These are phyloP conservation scores for Colletotrichum sp. DNA, from an alignment of 2,329 filamentous ascomycete genomes.

Conservation along the genomic window DNA sequence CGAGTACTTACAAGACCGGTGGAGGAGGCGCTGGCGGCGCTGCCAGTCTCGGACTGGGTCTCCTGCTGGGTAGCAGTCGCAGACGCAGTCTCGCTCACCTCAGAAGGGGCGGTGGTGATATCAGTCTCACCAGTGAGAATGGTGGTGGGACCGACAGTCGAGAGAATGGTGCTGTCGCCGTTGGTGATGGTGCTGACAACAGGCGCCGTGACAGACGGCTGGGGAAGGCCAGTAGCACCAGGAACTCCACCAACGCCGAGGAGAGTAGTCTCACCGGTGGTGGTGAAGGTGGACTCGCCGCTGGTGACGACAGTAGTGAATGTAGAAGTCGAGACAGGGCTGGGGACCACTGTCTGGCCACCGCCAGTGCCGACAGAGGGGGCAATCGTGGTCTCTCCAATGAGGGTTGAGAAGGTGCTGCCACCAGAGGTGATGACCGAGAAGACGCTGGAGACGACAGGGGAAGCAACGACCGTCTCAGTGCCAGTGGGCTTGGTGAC, in stretches of 20 bases:
- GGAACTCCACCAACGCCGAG: constrained; percentile 18
- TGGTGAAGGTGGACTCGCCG: constrained; percentile 26
- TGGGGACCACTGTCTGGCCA: constrained; percentile 1
- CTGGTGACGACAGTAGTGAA: constrained; percentile 27
- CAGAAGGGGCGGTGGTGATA: constrained; percentile 23
- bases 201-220: constrained; percentile 13
- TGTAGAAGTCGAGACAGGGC: constrained; percentile 38
- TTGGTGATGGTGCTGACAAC: constrained; percentile 18
- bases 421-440: constrained; percentile 33
- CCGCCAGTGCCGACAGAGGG: background rate
- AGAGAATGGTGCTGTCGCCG: constrained; percentile 1
- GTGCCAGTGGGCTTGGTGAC: constrained; percentile 5
- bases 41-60: background rate
- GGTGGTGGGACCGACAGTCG: constrained; percentile 26
- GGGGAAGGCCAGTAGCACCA: background rate
- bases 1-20: constrained; percentile 27
- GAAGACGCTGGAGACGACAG: constrained; percentile 14
- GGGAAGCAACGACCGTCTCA: constrained; percentile 1
- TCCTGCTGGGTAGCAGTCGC: constrained; percentile 1
- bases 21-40: constrained; percentile 3
- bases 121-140: constrained; percentile 26
- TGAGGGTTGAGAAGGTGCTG: constrained; percentile 40
- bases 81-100: constrained; percentile 21
- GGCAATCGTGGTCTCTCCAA: constrained; percentile 23
- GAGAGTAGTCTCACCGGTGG: constrained; percentile 31